Evolutionary conservation across 495 filamentous ascomycete genomes (phyloP), one percentile per base, ranked within the genome.

Genomic region (Parachaetomium inaequale): DNA sequence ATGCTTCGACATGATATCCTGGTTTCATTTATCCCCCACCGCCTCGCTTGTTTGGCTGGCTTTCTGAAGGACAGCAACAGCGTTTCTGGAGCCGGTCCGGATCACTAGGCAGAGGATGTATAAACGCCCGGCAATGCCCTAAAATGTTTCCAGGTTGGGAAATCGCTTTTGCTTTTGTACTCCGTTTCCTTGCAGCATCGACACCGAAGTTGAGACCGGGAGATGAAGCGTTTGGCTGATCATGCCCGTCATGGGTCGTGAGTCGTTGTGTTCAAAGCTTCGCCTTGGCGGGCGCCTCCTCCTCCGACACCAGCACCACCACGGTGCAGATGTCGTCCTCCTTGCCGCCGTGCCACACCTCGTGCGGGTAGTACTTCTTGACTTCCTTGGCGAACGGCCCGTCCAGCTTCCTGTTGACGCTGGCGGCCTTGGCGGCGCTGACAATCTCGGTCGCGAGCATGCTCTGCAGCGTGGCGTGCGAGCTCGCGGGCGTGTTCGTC

Each of bases 341-440:
- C 68, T 97, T 97, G 3, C 93, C 93, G 26, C 93, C 93, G 49
- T 83, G 85, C 81, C 87, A 96, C 43, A 83, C 81, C 72, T 96
- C 91, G n/a, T 85, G 75, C 0, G 92, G 92, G 67, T 89, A 93
- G 65, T 87, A 85, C 65, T 86, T 88, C 70, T 93, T 90, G 38
- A 96, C 91, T 73, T 96, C 93, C 72, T 88, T 94, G 11, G 94
- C 92, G 72, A 98, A 98, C 31, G 94, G 94, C 0, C 94, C 91
- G 72, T 98, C 90, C 43, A 88, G 74, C 59, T 85, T 89, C 19
- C 78, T 77, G 71, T 96, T 88, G 28, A 87, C 69, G 70, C 92
- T 96, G 17, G 92, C 93, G 15, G 81, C 72, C 73, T 97, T 98
- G 5, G 94, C 95, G 58, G 91, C 88, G 3, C 77, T 75, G 8